Evolutionary conservation across 208 protist genomes (phyloP).

Genomic region (Leishmania major): DNA sequence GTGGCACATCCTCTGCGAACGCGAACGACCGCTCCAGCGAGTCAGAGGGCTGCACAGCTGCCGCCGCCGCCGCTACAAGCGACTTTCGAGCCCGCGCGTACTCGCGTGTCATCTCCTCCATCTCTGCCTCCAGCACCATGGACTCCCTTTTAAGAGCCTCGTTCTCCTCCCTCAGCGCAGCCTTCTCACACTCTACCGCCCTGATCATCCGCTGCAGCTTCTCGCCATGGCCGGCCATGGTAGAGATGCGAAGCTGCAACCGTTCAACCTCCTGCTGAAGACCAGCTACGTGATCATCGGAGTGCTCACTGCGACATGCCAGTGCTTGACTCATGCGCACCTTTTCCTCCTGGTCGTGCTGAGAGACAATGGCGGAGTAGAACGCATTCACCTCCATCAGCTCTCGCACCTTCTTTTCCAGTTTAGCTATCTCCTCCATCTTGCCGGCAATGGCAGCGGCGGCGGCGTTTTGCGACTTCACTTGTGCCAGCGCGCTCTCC

Average conservation of each 20-base stretch:
- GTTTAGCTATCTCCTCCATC: constrained; percentile 58
- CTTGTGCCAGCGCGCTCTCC: neutral
- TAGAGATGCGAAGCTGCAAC: constrained; percentile 38
- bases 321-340: constrained; percentile 24
- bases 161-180: constrained; percentile 34
- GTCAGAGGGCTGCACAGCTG: neutral
- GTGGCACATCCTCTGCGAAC: neutral
- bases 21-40: constrained; percentile 1
- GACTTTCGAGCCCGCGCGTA: constrained; percentile 16
- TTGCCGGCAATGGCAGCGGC: constrained; percentile 36
- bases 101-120: constrained; percentile 43
- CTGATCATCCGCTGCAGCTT: constrained; percentile 43
- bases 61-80: constrained; percentile 8
- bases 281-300: constrained; percentile 20
- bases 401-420: constrained; percentile 71
- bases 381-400: constrained; percentile 81
- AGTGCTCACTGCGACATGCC: neutral
- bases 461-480: constrained; percentile 22
- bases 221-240: constrained; percentile 42
- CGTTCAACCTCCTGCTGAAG: constrained; percentile 26
- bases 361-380: constrained; percentile 78
- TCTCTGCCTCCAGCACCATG: constrained; percentile 47
- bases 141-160: constrained; percentile 41
- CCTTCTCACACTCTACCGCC: constrained; percentile 42
- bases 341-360: constrained; percentile 71